phyloP scores from a whole-genome alignment of 1,284 basidiomycete genomes.

The Tetrapyrgos nigripes region DNA sequence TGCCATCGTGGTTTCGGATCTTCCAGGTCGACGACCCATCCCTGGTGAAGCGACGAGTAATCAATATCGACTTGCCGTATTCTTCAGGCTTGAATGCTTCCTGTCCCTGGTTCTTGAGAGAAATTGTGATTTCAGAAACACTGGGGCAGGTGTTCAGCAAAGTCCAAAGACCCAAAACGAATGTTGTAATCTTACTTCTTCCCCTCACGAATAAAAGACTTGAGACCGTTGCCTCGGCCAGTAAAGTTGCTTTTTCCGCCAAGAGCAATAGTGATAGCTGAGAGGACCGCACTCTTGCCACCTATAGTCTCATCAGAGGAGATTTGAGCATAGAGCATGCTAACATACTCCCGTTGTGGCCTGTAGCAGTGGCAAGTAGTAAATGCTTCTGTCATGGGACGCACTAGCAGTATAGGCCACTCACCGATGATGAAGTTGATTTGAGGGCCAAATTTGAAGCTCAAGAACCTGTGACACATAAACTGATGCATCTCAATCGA shows the following conservation, averaged over 20 bases:
- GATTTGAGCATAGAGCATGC: no score
- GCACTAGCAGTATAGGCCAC: slow-evolving; percentile 34
- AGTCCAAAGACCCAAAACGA: neutral
- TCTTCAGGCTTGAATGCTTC: slow-evolving; percentile 87
- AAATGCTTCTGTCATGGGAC: no score
- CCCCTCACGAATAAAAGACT: slow-evolving; percentile 91
- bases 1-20: slow-evolving; percentile 75
- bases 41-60: slow-evolving; percentile 83
- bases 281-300: slow-evolving; percentile 95
- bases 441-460: slow-evolving; percentile 85
- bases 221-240: slow-evolving; percentile 87
- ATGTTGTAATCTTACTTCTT: slow-evolving; percentile 48
- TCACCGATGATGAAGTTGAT: slow-evolving; percentile 97
- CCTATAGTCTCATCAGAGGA: slow-evolving; percentile 48
- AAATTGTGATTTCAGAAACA: slow-evolving; percentile 79
- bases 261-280: slow-evolving; percentile 92
- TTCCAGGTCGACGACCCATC: slow-evolving; percentile 85
- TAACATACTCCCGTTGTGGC: slow-evolving; percentile 80
- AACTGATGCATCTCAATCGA: slow-evolving; percentile 90
- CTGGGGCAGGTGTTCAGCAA: slow-evolving; percentile 43
- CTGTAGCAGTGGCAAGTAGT: no score
- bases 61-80: slow-evolving; percentile 86
- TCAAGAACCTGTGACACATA: slow-evolving; percentile 93
- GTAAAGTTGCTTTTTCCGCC: slow-evolving; percentile 93
- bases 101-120: slow-evolving; percentile 86